These are phyloP conservation scores for Rachicladosporium sp. DNA, from an alignment of 2,329 filamentous ascomycete genomes.

Conservation along the genomic window DNA sequence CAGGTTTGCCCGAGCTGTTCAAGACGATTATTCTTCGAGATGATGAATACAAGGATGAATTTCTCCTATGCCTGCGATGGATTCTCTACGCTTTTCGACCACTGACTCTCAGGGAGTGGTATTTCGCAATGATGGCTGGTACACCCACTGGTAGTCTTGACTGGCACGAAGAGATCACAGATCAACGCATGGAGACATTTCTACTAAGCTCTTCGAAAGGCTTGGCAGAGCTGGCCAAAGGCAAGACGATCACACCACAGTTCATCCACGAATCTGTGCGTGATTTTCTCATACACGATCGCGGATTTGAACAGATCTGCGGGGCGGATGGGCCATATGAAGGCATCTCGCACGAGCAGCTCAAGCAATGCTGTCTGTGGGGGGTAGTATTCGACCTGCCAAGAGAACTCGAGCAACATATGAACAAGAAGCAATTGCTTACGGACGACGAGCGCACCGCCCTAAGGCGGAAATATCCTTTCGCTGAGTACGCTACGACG, in stretches of 20 bases:
- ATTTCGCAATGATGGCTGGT: slow-evolving; percentile 29
- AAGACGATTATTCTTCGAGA: slow-evolving; percentile 39
- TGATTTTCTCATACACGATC: slow-evolving; percentile 34
- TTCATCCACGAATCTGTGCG: slow-evolving; percentile 44
- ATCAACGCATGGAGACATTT: slow-evolving; percentile 20
- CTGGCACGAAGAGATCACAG: slow-evolving; percentile 10
- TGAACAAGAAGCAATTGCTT: neutral
- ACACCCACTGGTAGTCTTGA: slow-evolving; percentile 7
- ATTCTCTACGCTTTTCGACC: slow-evolving; percentile 39
- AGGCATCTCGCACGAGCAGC: slow-evolving; percentile 9
- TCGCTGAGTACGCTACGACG: slow-evolving; percentile 33
- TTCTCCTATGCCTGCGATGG: slow-evolving; percentile 41
- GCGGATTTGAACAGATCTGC: slow-evolving; percentile 21
- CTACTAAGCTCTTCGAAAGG: slow-evolving; percentile 39
- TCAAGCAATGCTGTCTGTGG: slow-evolving; percentile 10
- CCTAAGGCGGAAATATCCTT: slow-evolving; percentile 25
- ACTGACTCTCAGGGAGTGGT: slow-evolving; percentile 33
- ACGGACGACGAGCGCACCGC: slow-evolving; percentile 9
- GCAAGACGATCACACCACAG: slow-evolving; percentile 27
- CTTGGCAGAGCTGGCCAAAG: slow-evolving; percentile 32
- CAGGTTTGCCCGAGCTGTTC: slow-evolving; percentile 37
- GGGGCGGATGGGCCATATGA: slow-evolving; percentile 1
- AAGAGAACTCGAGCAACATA: neutral
- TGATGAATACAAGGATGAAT: slow-evolving; percentile 24
- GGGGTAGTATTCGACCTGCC: slow-evolving; percentile 1